phyloP scores from a whole-genome alignment of 228 moss, liverwort and hornwort species.

The Sphagnum fallax region DNA sequence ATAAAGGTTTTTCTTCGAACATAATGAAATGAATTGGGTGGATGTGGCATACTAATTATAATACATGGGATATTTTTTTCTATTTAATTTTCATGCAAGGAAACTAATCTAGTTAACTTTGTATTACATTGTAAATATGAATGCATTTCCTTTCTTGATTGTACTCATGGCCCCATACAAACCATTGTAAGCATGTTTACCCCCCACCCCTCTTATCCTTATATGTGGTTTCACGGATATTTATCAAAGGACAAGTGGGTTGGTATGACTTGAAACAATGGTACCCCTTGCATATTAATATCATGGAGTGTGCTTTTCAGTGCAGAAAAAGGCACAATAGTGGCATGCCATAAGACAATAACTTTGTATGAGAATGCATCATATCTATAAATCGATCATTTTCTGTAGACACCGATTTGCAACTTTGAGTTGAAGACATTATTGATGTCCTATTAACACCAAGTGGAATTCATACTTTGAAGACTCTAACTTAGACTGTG shows the following conservation, averaged over 20 bases:
- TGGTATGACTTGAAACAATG: no score
- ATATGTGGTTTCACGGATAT: no score
- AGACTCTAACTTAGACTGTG: constrained; percentile 90
- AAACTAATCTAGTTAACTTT: not conserved
- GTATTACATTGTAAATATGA: constrained; percentile 61
- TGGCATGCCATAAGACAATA: no score
- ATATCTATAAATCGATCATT: no score
- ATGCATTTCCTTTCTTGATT: constrained; percentile 81
- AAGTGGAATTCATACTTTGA: constrained; percentile 88
- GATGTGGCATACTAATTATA: no score
- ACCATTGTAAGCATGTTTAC: constrained; percentile 66
- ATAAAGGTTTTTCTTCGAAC: constrained; percentile 37
- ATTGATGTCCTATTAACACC: constrained; percentile 63
- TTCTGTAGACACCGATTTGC: constrained; percentile 36
- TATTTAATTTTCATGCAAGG: no score
- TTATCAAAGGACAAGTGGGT: no score
- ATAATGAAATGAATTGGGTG: no score
- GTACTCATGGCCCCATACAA: constrained; percentile 94
- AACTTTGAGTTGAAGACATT: constrained; percentile 92
- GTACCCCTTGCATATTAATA: not conserved
- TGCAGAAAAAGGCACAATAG: no score
- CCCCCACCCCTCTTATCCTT: not conserved
- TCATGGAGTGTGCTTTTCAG: no score
- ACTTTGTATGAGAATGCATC: no score
- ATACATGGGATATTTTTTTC: no score